Conservation (phyloP, 78 protist species). For the Chrysochromulina parva region DNA sequence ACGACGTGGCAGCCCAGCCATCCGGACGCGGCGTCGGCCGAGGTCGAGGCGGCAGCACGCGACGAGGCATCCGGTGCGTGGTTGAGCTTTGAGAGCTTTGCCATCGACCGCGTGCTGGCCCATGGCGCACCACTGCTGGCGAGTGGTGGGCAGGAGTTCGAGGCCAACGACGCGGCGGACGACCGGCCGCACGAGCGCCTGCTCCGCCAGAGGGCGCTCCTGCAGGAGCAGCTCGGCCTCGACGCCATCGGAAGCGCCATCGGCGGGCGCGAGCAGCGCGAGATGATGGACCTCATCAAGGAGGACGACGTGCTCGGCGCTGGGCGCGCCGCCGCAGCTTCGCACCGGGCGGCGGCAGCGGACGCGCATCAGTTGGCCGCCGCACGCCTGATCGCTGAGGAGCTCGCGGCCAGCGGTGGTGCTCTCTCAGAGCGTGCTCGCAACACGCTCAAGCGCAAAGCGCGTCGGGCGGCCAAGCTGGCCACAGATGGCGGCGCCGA, state of each 20-base stretch:
- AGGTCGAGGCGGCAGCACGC: neutral
- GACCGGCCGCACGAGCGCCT: neutral
- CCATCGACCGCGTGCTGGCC: neutral
- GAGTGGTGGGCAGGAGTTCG: neutral
- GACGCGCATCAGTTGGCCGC: neutral
- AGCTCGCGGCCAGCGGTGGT: neutral
- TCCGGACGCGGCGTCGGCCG: neutral
- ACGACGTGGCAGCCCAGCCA: neutral
- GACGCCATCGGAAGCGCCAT: neutral
- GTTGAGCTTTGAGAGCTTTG: neutral
- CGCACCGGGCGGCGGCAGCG: neutral
- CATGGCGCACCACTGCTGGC: neutral
- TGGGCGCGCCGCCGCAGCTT: neutral
- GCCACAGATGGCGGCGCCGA: too few species aligned
- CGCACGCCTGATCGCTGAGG: neutral
- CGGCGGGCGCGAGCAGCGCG: neutral
- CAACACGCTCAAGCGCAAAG: neutral
- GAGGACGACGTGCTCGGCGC: neutral
- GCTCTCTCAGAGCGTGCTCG: neutral
- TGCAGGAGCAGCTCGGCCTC: constrained; percentile 3
- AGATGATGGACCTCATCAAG: neutral
- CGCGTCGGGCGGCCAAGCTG: too few species aligned
- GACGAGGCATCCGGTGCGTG: neutral
- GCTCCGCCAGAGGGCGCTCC: neutral
- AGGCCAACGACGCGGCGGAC: neutral